These are phyloP conservation scores for Pezicula carpinea DNA, from an alignment of 2,329 filamentous ascomycete genomes.

Conservation along the genomic window DNA sequence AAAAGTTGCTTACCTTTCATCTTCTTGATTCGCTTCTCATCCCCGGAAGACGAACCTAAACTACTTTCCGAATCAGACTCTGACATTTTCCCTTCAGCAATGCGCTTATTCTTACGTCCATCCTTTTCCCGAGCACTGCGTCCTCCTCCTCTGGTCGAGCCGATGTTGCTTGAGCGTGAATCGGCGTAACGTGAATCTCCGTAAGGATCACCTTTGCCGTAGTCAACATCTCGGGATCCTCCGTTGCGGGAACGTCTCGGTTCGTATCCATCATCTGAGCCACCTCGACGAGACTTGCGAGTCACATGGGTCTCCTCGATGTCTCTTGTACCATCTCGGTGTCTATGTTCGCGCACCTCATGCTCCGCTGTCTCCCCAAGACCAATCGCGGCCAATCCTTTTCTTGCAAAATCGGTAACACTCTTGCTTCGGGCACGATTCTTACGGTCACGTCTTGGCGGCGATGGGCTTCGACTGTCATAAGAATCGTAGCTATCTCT, in stretches of 20 bases:
- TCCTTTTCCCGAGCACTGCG: slow-evolving; percentile 17
- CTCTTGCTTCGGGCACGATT: slow-evolving; percentile 56
- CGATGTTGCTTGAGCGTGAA: slow-evolving; percentile 21
- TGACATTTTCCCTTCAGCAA: slow-evolving; percentile 24
- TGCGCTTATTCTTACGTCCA: slow-evolving; percentile 21
- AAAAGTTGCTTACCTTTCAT: slow-evolving; percentile 62
- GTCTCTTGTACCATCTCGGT: slow-evolving; percentile 14
- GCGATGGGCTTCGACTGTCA: slow-evolving; percentile 27
- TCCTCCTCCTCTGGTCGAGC: slow-evolving; percentile 14
- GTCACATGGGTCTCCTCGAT: slow-evolving; percentile 21
- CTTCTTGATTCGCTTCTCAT: slow-evolving; percentile 59
- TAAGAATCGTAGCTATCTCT: slow-evolving; percentile 25
- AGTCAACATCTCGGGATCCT: too few species aligned
- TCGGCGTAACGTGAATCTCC: slow-evolving; percentile 24
- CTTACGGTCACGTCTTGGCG: slow-evolving; percentile 14
- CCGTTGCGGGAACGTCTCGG: background rate
- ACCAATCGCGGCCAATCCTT: slow-evolving; percentile 57
- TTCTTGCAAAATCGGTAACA: slow-evolving; percentile 58
- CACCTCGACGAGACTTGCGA: slow-evolving; percentile 10
- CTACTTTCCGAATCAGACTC: slow-evolving; percentile 39
- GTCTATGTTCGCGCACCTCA: slow-evolving; percentile 12
- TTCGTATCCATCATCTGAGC: slow-evolving; percentile 16
- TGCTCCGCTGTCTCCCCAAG: slow-evolving; percentile 45
- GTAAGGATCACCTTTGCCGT: slow-evolving; percentile 20
- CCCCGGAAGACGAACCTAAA: slow-evolving; percentile 54